Evolutionary conservation across 1,284 basidiomycete genomes (phyloP).

Genomic region (Somion occarium): DNA sequence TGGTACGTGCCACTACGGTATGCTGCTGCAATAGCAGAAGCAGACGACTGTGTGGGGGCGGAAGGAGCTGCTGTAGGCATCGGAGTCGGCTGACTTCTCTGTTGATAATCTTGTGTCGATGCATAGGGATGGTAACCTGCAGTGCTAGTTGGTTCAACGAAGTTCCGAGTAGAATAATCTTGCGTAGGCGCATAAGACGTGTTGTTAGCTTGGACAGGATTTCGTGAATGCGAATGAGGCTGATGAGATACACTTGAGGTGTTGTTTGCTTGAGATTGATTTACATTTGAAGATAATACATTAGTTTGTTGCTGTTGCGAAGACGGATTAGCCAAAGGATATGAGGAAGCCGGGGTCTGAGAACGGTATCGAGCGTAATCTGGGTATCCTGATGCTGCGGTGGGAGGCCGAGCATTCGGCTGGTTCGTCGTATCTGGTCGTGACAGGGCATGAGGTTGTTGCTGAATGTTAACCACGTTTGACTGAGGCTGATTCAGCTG

Average conservation of each 20-base stretch:
- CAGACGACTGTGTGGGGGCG: constrained; percentile 11
- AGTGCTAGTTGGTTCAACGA: neutral
- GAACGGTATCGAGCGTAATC: constrained; percentile 27
- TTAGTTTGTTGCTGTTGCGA: constrained; percentile 11
- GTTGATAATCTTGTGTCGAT: neutral
- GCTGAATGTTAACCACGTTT: constrained; percentile 17
- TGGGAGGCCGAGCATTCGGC: constrained; percentile 16
- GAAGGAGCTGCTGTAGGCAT: constrained; percentile 2
- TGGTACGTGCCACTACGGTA: constrained; percentile 13
- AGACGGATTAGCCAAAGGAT: constrained; percentile 15
- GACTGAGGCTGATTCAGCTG: constrained; percentile 18
- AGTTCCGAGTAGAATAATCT: neutral
- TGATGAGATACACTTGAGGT: neutral
- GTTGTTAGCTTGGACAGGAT: neutral
- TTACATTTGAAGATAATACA: constrained; percentile 10
- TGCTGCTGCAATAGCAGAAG: constrained; percentile 15
- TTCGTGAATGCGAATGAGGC: neutral
- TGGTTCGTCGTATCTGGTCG: constrained; percentile 22
- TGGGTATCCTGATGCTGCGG: constrained; percentile 26
- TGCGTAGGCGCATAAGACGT: neutral
- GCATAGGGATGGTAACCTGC: neutral
- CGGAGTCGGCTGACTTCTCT: constrained; percentile 8
- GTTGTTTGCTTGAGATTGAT: constrained; percentile 6
- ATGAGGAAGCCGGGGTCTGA: constrained; percentile 19
- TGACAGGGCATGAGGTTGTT: constrained; percentile 18